Evolutionary conservation across 352 stramenopile species (phyloP), one percentile per base, ranked within the genome.

Genomic region (Phytophthora kernoviae): DNA sequence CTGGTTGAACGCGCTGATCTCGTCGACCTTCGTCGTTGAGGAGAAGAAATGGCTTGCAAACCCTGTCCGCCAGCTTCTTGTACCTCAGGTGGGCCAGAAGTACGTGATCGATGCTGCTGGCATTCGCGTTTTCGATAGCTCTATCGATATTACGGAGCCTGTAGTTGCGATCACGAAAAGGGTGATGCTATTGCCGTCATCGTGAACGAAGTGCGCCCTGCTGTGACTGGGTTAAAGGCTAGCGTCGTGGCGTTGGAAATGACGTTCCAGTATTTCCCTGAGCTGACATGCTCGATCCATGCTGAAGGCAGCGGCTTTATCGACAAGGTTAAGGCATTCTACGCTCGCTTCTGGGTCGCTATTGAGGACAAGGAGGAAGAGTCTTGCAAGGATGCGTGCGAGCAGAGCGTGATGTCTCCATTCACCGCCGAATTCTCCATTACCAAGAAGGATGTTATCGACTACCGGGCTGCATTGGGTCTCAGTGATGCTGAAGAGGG

Each of bases 271-370:
- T 81, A 82, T 56, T 48, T 81, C 45, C 58, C 64, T 3, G 72
- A 81, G 20, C 30, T 86, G 24, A 61, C 75, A 5, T 80, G 65
- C 42, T 76, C 80, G 10, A 83, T 93, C 55, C 74, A 84, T 45
- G 54, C 75, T 15, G 68, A 85, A 36, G 68, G 68, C 22, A 64
- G 54, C 15, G 66, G 65, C n/a, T 71, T 68, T 18, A 67, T 84
- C 17, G 73, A 82, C 27, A 80, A 81, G 41, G 80, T 91, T 17
- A 92, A 92, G 65, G 46, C 54, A 7, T 93, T 93, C 55, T 94
- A 92, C 60, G 81, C 84, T 33, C 76, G 75, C 22, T 91, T 93
- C 68, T 91, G 83, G 74, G 68, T 91, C 22, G 82, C 81, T 10
- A 73, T 85, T 33, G 57, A 88, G 11, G 72, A 73, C 11, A 70